phyloP scores from a whole-genome alignment of 2,329 filamentous ascomycete species.

The Pyrenochaeta sp. region DNA sequence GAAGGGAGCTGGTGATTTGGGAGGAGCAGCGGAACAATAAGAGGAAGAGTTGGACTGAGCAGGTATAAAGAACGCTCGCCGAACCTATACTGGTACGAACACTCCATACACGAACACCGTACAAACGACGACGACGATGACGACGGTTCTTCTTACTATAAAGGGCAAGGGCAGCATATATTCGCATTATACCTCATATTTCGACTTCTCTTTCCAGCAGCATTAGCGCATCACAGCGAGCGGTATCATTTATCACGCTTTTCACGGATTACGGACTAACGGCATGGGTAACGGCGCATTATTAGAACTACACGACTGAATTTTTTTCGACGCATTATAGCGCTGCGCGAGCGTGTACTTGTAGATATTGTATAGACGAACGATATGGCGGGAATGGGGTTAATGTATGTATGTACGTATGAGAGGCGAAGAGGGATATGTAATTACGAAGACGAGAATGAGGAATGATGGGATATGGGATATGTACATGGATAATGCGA shows the following conservation, averaged over 20 bases:
- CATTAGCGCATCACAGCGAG: background rate
- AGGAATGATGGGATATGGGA: background rate
- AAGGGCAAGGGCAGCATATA: background rate
- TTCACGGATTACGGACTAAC: conserved; percentile 2
- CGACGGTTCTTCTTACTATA: no score
- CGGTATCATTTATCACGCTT: background rate
- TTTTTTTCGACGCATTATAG: background rate
- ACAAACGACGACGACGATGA: background rate
- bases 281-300: background rate
- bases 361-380: background rate
- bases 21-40: conserved; percentile 44
- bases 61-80: conserved; percentile 1
- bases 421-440: background rate
- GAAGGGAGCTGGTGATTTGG: conserved; percentile 47
- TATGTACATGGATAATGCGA: background rate
- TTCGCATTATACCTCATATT: background rate
- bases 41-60: conserved; percentile 37
- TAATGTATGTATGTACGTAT: background rate
- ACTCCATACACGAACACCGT: background rate
- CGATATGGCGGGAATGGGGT: background rate
- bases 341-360: background rate
- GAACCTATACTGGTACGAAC: background rate
- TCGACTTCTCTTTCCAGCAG: background rate
- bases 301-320: no score
- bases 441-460: background rate